Evolutionary conservation across 2,329 filamentous ascomycete genomes (phyloP).

Genomic region (Blastomyces silverae): DNA sequence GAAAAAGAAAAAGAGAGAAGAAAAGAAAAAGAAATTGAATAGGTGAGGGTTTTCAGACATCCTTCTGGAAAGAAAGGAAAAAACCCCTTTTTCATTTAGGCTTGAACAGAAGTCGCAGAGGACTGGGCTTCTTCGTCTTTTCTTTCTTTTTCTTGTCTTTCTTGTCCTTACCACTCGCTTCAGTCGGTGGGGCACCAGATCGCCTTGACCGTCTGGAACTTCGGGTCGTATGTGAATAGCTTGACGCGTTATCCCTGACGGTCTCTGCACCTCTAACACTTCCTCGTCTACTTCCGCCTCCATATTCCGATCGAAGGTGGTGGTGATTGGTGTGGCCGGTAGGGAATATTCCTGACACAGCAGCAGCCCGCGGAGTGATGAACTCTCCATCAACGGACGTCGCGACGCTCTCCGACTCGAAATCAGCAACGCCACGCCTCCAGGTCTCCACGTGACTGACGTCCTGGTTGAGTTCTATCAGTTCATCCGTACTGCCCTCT

Average conservation of each 20-base stretch:
- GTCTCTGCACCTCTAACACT: conserved; percentile 20
- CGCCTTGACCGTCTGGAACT: conserved; percentile 23
- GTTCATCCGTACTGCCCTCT: conserved; percentile 47
- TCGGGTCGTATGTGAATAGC: conserved; percentile 17
- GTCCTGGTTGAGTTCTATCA: conserved; percentile 47
- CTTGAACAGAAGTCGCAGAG: conserved; percentile 24
- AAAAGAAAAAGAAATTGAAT: neutral
- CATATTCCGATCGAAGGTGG: conserved; percentile 23
- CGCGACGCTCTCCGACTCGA: conserved; percentile 47
- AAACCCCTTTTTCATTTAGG: neutral
- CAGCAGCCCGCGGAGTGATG: conserved; percentile 53
- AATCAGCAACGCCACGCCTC: conserved; percentile 57
- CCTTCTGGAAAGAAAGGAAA: neutral
- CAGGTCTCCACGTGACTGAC: conserved; percentile 56
- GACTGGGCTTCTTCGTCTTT: conserved; percentile 36
- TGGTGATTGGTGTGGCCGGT: conserved; percentile 30
- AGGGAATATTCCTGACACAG: conserved; percentile 40
- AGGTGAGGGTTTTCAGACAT: neutral
- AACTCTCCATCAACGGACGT: conserved; percentile 61
- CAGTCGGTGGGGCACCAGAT: conserved; percentile 22
- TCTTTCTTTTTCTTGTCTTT: conserved; percentile 25
- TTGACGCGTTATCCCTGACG: conserved; percentile 17
- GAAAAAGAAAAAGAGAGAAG: neutral
- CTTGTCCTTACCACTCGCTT: conserved; percentile 27
- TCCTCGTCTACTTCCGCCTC: conserved; percentile 23